Base-by-base conservation (phyloP, 768 basidiomycete genomes). In the Podaxis rugospora region DNA sequence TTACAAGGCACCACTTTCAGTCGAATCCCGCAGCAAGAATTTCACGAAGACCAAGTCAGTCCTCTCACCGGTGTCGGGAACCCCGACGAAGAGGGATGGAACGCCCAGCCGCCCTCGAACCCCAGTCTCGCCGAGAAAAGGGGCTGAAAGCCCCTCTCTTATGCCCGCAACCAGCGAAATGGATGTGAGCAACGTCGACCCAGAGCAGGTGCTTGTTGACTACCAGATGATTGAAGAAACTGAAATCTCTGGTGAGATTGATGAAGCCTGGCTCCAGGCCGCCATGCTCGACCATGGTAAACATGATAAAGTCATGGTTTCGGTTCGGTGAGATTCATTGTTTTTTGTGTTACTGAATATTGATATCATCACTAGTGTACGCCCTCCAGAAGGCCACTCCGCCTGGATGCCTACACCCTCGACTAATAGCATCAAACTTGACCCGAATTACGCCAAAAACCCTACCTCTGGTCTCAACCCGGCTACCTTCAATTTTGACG, bases 291-390 rank as follows among this genome's bases (percentile, higher is more conserved):
- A 86, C 54, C 83, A 86, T 62, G 86, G 88, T n/a, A 84, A 82
- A 55, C 84, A 90, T 57, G 91, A 93, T 71, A 93, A 93, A 70
- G 92, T 93, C 49, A 85, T 93, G 71, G 92, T 93, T 21, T 92
- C 92, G 25, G 80, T 94, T 65, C 81, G 90, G 90, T 90, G 63
- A 53, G 70, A 4, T 49, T 40, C 16, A 1, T 18, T 23, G 6
- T 55, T 13, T 3, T 32, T 16, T 61, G 25, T 55, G 53, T 9
- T 50, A 59, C 51, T 69, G 39, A 55, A 57, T 39, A 47, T 6
- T 21, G 32, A 11, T 25, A 16, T 55, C 5, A 25, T 52, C 21
- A 13, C 25, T 59, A 92, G 90, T 66, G 77, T 92, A 13, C 87
- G 88, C 54, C 88, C 90, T 4, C 78, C 84, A 0, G 72, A 76